A percentile compares a stretch with the other conserved stretches of the same genome.
Conservation (phyloP, 345 rosid species). For the Eucalyptus curtisii region DNA sequence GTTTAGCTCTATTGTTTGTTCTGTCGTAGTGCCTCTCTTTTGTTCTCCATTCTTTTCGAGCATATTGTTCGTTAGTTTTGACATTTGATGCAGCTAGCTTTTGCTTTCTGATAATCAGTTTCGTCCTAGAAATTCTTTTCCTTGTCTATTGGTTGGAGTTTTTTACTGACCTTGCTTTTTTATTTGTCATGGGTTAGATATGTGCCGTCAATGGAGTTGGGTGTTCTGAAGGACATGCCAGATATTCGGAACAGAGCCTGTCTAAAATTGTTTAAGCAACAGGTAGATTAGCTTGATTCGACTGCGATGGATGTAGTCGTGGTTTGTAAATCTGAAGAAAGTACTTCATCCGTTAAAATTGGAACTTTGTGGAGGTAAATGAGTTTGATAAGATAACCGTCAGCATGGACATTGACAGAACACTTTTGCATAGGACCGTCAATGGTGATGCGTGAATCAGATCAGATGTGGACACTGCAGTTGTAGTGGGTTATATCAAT, state of each 20-base stretch:
- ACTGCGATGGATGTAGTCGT: background rate
- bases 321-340: background rate
- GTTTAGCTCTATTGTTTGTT: background rate
- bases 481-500: background rate
- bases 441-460: background rate
- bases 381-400: background rate
- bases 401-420: background rate
- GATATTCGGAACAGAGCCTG: constrained; percentile 61
- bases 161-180: background rate
- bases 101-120: background rate
- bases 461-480: background rate
- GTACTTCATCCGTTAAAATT: background rate
- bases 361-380: background rate
- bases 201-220: constrained; percentile 71
- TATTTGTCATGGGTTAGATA: constrained; percentile 22
- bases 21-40: background rate
- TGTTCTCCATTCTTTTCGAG: background rate
- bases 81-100: background rate
- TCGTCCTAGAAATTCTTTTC: background rate
- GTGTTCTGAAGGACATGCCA: constrained; percentile 57
- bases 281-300: constrained; percentile 14
- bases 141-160: background rate
- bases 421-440: background rate
- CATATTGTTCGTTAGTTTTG: background rate
- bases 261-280: constrained; percentile 55